Base-by-base conservation (phyloP, 176 grass and related monocot genomes). In the Avena sativa region DNA sequence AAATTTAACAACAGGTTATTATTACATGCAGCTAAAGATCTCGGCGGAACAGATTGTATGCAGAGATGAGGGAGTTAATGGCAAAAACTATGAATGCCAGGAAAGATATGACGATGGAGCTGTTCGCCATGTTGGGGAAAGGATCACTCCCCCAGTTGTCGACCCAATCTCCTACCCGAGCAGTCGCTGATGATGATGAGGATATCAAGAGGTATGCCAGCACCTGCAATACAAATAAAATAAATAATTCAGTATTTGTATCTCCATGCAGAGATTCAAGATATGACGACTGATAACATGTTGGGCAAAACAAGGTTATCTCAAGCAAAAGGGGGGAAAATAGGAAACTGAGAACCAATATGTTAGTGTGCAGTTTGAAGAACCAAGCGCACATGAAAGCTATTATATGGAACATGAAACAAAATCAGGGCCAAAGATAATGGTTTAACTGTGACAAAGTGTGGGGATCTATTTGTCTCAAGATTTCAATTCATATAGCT, bases 201-300 rank as follows among this genome's bases (percentile, higher is more conserved):
- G 97, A 99, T 76, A 99, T 96, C 87, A 99, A 50, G 67, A 99
- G 94, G 91, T 99, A 96, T 72, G 97, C 86, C 10, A 99, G 30
- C 47, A 90, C 74, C 92, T 98, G 83, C 60, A 86, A 61, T 9
- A 38, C 66, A 20, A 20, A 91, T 76, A 79, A 12, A 71, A 63
- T 38, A 73, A 64, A 87, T 62, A 51, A 51, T 56, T 86, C 36
- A 86, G 51, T 12, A 53, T 56, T 15, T 8, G 38, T 51, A 49
- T 62, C 38, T 16, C 30, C 11, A 69, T 59, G 44, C 26, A 85
- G 7, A 66, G 60, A 60, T 79, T 68, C 8, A 84, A 76, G 8
- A 26, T 73, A 4, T 65, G 1, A 59, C 58, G 23, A 11, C 16
- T 65, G 17, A 13, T 23, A 36, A 73, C 26, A 60, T 34, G 17